These are phyloP conservation scores for Calocera viscosa DNA, from an alignment of 768 basidiomycete genomes.

Conservation along the genomic window DNA sequence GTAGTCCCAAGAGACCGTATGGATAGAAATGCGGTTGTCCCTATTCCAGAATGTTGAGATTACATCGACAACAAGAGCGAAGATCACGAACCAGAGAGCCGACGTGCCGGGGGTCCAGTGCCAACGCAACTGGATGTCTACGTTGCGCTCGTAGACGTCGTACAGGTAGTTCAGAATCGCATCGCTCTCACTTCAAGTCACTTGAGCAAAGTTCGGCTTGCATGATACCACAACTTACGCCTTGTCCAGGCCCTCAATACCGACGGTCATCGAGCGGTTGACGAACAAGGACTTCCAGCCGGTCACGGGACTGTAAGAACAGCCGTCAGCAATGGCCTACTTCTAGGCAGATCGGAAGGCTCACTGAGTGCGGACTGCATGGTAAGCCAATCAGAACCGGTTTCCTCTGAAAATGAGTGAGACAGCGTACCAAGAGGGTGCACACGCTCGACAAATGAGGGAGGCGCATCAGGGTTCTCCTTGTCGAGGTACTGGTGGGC, in stretches of 20 bases:
- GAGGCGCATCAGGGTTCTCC: slow-evolving; percentile 19
- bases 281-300: slow-evolving; percentile 24
- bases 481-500: slow-evolving; percentile 24
- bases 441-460: not conserved
- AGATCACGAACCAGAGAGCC: slow-evolving; percentile 17
- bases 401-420: not conserved
- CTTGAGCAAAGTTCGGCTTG: not conserved
- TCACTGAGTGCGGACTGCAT: slow-evolving; percentile 10
- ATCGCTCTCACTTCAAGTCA: slow-evolving; percentile 13
- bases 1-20: slow-evolving; percentile 19
- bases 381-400: not conserved
- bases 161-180: slow-evolving; percentile 17
- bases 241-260: slow-evolving; percentile 21
- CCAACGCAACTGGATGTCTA: slow-evolving; percentile 24
- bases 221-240: not conserved
- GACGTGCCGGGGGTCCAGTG: slow-evolving; percentile 25
- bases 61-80: not conserved
- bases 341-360: slow-evolving; percentile 12
- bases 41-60: not conserved
- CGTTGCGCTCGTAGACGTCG: slow-evolving; percentile 17
- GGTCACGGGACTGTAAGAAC: slow-evolving; percentile 21
- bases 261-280: slow-evolving; percentile 19
- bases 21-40: slow-evolving; percentile 14
- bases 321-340: slow-evolving; percentile 17
- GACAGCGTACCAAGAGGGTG: slow-evolving; percentile 7